Evolutionary conservation across 1,139 yeast genomes (phyloP).

Genomic region (Yamadazyma atlantica): DNA sequence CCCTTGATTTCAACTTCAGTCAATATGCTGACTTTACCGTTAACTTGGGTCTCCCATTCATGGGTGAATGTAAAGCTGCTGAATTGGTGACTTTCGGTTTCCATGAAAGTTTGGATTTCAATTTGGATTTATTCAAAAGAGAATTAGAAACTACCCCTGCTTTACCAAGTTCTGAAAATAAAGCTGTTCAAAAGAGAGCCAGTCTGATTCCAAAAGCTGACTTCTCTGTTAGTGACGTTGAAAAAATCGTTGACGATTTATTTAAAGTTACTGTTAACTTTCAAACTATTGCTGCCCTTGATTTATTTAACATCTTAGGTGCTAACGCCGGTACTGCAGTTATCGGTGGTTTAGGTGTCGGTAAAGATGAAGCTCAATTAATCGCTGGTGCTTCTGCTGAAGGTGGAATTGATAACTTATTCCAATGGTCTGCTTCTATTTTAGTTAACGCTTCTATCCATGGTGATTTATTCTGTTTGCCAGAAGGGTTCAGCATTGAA

Average conservation of each 20-base stretch:
- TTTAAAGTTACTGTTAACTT: slow-evolving; percentile 29
- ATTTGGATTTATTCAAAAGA: slow-evolving; percentile 14
- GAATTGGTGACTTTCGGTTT: too few relatives aligned
- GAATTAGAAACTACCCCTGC: slow-evolving; percentile 5
- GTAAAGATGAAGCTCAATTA: slow-evolving; percentile 12
- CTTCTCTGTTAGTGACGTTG: slow-evolving; percentile 26
- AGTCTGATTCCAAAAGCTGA: slow-evolving; percentile 27
- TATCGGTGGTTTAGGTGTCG: slow-evolving; percentile 19
- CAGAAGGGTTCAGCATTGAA: slow-evolving; percentile 25
- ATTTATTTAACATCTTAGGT: slow-evolving; percentile 24
- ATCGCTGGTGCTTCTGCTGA: slow-evolving; percentile 18
- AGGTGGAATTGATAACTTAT: slow-evolving; percentile 24
- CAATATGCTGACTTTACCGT: slow-evolving; percentile 14
- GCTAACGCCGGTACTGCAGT: slow-evolving; percentile 20
- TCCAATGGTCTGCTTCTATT: slow-evolving; percentile 28
- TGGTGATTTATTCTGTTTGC: slow-evolving; percentile 29
- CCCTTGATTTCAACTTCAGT: slow-evolving; percentile 10
- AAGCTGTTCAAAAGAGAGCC: slow-evolving; percentile 13
- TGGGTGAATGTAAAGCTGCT: slow-evolving; percentile 10
- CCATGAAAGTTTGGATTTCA: too few relatives aligned
- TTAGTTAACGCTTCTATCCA: slow-evolving; percentile 21
- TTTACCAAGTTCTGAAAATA: background rate
- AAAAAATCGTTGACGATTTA: slow-evolving; percentile 23
- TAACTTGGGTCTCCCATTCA: slow-evolving; percentile 8
- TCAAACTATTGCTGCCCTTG: slow-evolving; percentile 21